These are phyloP conservation scores for Chytridiales sp. DNA, from an alignment of 371 early-diverging fungal species.

Conservation along the genomic window DNA sequence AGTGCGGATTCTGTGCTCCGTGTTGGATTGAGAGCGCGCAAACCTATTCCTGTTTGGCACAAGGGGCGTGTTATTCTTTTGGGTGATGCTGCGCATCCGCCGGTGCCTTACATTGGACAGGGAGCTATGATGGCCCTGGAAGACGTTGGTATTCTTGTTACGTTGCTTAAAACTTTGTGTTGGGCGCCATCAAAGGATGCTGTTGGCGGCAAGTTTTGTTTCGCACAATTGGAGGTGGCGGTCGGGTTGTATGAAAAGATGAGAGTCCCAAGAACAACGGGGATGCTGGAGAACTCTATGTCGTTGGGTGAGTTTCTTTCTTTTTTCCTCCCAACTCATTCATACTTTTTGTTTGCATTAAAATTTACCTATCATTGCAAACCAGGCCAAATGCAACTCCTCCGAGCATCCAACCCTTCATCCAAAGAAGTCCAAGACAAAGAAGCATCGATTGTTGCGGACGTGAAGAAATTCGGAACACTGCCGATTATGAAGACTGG, in stretches of 20 bases:
- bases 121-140: conserved; percentile 38
- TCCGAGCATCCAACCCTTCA: conserved; percentile 10
- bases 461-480: conserved; percentile 14
- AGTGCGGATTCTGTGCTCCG: conserved; percentile 29
- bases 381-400: conserved; percentile 15
- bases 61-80: conserved; percentile 14
- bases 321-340: too few relatives aligned
- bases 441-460: conserved; percentile 13
- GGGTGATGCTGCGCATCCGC: conserved; percentile 38
- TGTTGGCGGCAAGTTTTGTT: neutral
- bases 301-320: conserved; percentile 15
- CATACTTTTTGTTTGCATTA: too few relatives aligned
- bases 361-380: too few relatives aligned
- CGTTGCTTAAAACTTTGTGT: conserved; percentile 11
- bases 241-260: conserved; percentile 11
- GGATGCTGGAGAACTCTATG: conserved; percentile 1
- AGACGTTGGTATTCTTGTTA: conserved; percentile 31
- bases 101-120: conserved; percentile 35
- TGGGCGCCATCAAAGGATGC: neutral
- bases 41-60: conserved; percentile 30
- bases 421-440: conserved; percentile 8
- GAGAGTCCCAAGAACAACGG: conserved; percentile 15
- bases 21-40: conserved; percentile 35
- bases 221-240: conserved; percentile 3
- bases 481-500: conserved; percentile 22